A percentile compares a stretch with the other conserved stretches of the same genome.
Conservation (phyloP, 176 grass and related monocot genomes). For the Poa annua region DNA sequence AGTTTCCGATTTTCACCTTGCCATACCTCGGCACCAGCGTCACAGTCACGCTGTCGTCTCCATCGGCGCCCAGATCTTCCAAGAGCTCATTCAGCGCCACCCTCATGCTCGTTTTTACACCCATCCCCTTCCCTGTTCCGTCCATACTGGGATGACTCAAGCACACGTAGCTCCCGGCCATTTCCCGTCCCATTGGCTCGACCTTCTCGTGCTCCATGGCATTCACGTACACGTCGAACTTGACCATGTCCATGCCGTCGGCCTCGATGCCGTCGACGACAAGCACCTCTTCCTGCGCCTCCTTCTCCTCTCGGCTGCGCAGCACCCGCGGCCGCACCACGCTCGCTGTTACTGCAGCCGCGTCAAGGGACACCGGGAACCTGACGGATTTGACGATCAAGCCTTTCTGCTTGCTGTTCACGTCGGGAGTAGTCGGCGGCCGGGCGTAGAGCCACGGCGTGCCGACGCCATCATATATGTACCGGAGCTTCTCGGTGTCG, state of each 20-base stretch:
- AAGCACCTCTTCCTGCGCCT: slow-evolving; percentile 27
- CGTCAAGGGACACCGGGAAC: slow-evolving; percentile 18
- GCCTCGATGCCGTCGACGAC: slow-evolving; percentile 39
- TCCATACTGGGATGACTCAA: slow-evolving; percentile 5
- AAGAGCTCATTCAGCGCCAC: slow-evolving; percentile 44
- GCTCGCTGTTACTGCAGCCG: neutral
- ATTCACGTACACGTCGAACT: slow-evolving; percentile 52
- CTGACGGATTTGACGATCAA: neutral
- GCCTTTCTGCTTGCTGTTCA: neutral
- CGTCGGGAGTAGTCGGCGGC: neutral
- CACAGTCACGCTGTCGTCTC: slow-evolving; percentile 30
- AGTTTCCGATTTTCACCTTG: slow-evolving; percentile 11
- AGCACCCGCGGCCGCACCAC: neutral
- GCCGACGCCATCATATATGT: neutral
- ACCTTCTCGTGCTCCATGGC: slow-evolving; percentile 39
- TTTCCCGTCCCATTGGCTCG: slow-evolving; percentile 27
- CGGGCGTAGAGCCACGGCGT: slow-evolving; percentile 29
- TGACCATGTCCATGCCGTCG: slow-evolving; percentile 7
- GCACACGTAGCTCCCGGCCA: slow-evolving; percentile 49
- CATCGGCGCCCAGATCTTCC: slow-evolving; percentile 43
- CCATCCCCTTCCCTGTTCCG: neutral
- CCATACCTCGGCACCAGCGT: slow-evolving; percentile 53
- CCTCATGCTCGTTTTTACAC: slow-evolving; percentile 41
- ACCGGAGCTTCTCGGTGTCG: slow-evolving; percentile 21
- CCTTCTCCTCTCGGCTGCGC: neutral